Evolutionary conservation across 768 basidiomycete genomes (phyloP).

Genomic region (Mycena indigotica): DNA sequence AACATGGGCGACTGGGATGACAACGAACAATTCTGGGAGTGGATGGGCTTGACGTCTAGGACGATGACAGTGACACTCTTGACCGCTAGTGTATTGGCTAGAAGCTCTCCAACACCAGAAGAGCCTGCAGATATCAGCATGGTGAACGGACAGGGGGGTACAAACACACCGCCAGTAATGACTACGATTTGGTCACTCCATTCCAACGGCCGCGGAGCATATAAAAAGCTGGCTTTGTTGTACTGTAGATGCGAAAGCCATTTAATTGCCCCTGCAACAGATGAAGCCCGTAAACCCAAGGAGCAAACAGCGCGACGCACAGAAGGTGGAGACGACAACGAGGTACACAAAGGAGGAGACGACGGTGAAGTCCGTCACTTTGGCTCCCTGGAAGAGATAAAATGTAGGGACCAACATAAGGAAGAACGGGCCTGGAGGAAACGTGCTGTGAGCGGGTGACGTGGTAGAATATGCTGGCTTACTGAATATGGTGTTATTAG

Average conservation of each 20-base stretch:
- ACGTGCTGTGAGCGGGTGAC: conserved; percentile 4
- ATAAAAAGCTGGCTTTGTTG: conserved; percentile 69
- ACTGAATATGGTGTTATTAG: conserved; percentile 81
- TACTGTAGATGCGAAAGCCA: conserved; percentile 76
- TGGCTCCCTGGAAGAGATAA: conserved; percentile 69
- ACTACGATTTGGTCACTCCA: conserved; percentile 92
- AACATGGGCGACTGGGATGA: neutral
- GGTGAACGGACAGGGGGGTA: neutral
- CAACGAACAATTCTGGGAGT: conserved; percentile 71
- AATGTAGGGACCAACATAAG: conserved; percentile 78
- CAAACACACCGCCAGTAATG: conserved; percentile 79
- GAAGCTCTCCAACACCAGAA: conserved; percentile 85
- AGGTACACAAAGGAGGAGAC: conserved; percentile 57
- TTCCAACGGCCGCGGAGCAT: conserved; percentile 61
- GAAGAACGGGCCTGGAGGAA: conserved; percentile 76
- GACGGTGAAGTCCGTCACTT: conserved; percentile 53
- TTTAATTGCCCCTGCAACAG: conserved; percentile 58
- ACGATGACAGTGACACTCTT: conserved; percentile 84
- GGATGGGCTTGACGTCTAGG: conserved; percentile 78
- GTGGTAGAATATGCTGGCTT: conserved; percentile 28
- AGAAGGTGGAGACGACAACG: conserved; percentile 60
- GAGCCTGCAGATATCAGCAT: conserved; percentile 54
- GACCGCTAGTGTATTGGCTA: conserved; percentile 85
- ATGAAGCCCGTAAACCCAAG: conserved; percentile 10
- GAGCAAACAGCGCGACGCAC: conserved; percentile 47